Evolutionary conservation across 140 eudicot genomes (phyloP), one percentile per base, ranked within the genome.

Genomic region (Anethum foeniculum): DNA sequence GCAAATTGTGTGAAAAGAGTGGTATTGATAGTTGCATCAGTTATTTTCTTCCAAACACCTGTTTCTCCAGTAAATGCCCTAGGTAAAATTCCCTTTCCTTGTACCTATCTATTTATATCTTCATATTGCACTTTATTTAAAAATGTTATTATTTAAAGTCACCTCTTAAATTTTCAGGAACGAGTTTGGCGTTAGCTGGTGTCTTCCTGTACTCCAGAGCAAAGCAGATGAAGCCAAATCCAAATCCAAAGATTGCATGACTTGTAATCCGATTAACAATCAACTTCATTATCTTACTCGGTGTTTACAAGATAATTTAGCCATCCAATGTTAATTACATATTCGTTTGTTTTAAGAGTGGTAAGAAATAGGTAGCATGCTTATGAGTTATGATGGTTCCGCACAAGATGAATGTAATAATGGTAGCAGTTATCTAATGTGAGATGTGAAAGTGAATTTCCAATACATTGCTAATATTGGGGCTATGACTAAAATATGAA

Each of bases 1-100:
- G 99, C 96, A 73, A 95, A 95, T 82, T 89, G 97, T 77, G 88
- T 95, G 85, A 95, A 95, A 86, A 86, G 99, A 84, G 97, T 95
- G 79, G 99, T 90, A 9, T 93, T 95, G 75, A 95, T 95, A 13
- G 93, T 91, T 19, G 86, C 97, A 46, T 92, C 97, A 1, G 90
- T 95, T 30, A 78, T 95, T 74, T 95, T 95, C 96, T 95, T 95
- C 84, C 92, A 79, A 69, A 95, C 99, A 25, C 99, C 96, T 3
- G 95, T 95, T 13, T 92, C 99, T 30, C 93, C 92, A 43, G 44
- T 90, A 36, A 95, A 95, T 82, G 81, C 99, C 67, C 87, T 95
- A 0, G 97, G 99, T 94, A 92, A 76, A 36, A 28, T 47, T 8
- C n/a, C 18, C 44, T 44, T 48, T 2, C 44, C 44, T 0, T 15